Base-by-base conservation (phyloP, 306 rosid genomes). In the Bauhinia variegata region DNA sequence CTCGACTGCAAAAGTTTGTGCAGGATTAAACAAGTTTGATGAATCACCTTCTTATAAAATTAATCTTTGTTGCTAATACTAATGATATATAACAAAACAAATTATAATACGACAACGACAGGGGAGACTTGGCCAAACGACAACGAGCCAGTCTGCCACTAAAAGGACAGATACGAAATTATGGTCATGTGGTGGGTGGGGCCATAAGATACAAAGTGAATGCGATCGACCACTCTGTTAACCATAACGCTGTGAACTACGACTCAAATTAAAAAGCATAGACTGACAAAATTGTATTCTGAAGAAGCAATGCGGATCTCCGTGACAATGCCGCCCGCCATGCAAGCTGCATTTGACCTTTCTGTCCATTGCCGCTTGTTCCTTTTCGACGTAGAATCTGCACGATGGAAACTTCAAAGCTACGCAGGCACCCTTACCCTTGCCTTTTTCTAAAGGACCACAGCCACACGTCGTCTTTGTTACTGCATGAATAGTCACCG, bases 401-500 rank as follows among this genome's bases (percentile, higher is more conserved):
- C 18, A 14, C 1, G 28, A 64, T 34, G 30, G 37, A 9, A 48
- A 11, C 70, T 37, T 59, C 38, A 68, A n/a, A n/a, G n/a, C n/a
- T n/a, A n/a, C n/a, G n/a, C n/a, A n/a, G n/a, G n/a, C n/a, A n/a
- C n/a, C n/a, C n/a, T n/a, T n/a, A n/a, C n/a, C n/a, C n/a, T n/a
- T n/a, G n/a, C n/a, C n/a, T n/a, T n/a, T n/a, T n/a, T n/a, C n/a
- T 52, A 66, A 61, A 31, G 17, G 57, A 69, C 73, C 63, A 65
- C 75, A 67, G 18, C 83, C 86, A 76, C 80, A 47, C 62, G 54
- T 75, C 55, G 63, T 46, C 52, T 49, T 32, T 4, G 34, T 7
- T 12, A n/a, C n/a, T n/a, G n/a, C n/a, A n/a, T n/a, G n/a, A n/a
- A n/a, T n/a, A n/a, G n/a, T n/a, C n/a, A n/a, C n/a, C n/a, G n/a